phyloP scores from a whole-genome alignment of 2,329 filamentous ascomycete species.

The Aureobasidium lini region DNA sequence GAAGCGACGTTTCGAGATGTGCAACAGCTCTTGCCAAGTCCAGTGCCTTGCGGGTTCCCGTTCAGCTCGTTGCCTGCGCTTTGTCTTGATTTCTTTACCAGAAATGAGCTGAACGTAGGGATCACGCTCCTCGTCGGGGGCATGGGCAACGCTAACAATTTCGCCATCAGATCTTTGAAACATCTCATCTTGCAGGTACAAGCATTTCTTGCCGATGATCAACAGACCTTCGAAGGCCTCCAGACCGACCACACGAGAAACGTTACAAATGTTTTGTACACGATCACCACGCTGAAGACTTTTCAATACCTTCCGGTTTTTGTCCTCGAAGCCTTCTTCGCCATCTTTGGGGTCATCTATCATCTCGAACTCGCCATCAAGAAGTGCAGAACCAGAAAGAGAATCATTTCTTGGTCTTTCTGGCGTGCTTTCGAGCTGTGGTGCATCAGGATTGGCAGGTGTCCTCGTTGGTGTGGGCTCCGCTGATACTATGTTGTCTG shows the following conservation, averaged over 20 bases:
- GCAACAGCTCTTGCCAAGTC: constrained; percentile 91
- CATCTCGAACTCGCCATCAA: constrained; percentile 92
- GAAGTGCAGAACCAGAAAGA: constrained; percentile 32
- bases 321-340: constrained; percentile 86
- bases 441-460: neutral
- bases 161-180: constrained; percentile 93
- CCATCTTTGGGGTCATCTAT: constrained; percentile 87
- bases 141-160: constrained; percentile 94
- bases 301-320: constrained; percentile 95
- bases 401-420: constrained; percentile 36
- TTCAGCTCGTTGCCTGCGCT: constrained; percentile 36
- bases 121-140: constrained; percentile 83
- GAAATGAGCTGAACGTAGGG: constrained; percentile 93
- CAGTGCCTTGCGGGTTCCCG: constrained; percentile 77
- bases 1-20: constrained; percentile 91
- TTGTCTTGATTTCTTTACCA: constrained; percentile 59
- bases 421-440: constrained; percentile 21
- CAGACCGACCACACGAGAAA: constrained; percentile 86
- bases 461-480: constrained; percentile 11
- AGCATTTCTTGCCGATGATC: constrained; percentile 81
- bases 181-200: constrained; percentile 94
- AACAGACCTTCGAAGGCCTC: constrained; percentile 91
- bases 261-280: constrained; percentile 89
- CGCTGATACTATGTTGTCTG: constrained; percentile 21
- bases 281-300: constrained; percentile 84